Conservation (phyloP, 257 asterid genomes). For the Gynochthodes officinalis region DNA sequence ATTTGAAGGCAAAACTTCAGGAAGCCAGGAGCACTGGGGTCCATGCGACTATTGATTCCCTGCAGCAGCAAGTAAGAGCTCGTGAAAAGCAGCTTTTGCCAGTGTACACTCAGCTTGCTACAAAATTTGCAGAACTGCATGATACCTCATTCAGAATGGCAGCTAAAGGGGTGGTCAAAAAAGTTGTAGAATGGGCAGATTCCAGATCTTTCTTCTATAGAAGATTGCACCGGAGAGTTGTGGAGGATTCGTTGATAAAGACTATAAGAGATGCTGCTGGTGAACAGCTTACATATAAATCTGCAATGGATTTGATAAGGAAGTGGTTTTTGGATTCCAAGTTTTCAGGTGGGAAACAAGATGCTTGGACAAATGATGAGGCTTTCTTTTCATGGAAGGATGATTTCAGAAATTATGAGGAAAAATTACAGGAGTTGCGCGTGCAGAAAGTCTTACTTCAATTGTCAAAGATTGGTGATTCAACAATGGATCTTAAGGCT, state of each 20-base stretch:
- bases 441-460: conserved; percentile 58
- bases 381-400: conserved; percentile 74
- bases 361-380: conserved; percentile 66
- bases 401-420: conserved; percentile 63
- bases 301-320: conserved; percentile 58
- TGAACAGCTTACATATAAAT: conserved; percentile 46
- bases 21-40: conserved; percentile 41
- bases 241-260: conserved; percentile 69
- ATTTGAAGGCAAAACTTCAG: conserved; percentile 49
- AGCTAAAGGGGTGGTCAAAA: conserved; percentile 77
- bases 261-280: conserved; percentile 81
- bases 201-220: conserved; percentile 70
- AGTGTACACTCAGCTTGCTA: conserved; percentile 83
- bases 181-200: conserved; percentile 76
- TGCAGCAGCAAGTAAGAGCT: conserved; percentile 55
- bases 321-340: conserved; percentile 67
- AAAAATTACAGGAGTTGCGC: conserved; percentile 58
- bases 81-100: conserved; percentile 92
- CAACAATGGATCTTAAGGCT: conserved; percentile 62
- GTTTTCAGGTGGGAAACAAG: conserved; percentile 42
- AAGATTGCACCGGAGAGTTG: conserved; percentile 71
- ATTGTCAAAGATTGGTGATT: conserved; percentile 62
- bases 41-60: conserved; percentile 28
- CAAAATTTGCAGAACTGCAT: conserved; percentile 88
- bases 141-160: conserved; percentile 95